These are phyloP conservation scores for Acanthamoeba healyi DNA, from an alignment of 208 protist species.

Conservation along the genomic window DNA sequence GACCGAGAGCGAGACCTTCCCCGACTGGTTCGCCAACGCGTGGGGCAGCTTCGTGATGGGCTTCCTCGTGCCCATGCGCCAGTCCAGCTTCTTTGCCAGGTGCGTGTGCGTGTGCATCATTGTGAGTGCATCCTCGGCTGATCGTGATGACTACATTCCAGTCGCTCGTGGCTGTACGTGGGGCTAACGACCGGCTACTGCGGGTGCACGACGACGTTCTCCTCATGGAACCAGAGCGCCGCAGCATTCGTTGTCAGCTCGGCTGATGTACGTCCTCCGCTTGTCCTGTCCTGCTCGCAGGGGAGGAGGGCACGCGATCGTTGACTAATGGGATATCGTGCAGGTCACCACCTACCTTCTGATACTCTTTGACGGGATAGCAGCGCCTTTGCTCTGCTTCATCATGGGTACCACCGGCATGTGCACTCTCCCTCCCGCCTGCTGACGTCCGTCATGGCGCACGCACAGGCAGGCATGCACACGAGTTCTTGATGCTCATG, in stretches of 20 bases:
- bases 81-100: neutral
- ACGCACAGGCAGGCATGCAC: neutral
- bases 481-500: neutral
- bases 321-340: too few species aligned
- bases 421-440: too few species aligned
- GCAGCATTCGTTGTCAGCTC: neutral
- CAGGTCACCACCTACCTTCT: constrained; percentile 18
- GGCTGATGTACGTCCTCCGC: neutral
- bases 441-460: neutral
- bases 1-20: constrained; percentile 17
- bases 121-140: too few species aligned
- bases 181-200: constrained; percentile 65
- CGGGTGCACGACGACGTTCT: constrained; percentile 67
- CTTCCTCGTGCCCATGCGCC: constrained; percentile 4
- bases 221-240: constrained; percentile 59
- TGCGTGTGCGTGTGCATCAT: too few species aligned
- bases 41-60: constrained; percentile 73
- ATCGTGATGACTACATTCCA: neutral
- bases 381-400: constrained; percentile 3
- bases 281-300: too few species aligned
- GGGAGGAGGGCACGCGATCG: too few species aligned
- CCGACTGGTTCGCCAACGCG: constrained; percentile 66
- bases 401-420: constrained; percentile 60
- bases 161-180: constrained; percentile 58
- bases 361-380: constrained; percentile 10